Evolutionary conservation across 2,329 filamentous ascomycete genomes (phyloP).

Genomic region (Diaporthe australafricana): DNA sequence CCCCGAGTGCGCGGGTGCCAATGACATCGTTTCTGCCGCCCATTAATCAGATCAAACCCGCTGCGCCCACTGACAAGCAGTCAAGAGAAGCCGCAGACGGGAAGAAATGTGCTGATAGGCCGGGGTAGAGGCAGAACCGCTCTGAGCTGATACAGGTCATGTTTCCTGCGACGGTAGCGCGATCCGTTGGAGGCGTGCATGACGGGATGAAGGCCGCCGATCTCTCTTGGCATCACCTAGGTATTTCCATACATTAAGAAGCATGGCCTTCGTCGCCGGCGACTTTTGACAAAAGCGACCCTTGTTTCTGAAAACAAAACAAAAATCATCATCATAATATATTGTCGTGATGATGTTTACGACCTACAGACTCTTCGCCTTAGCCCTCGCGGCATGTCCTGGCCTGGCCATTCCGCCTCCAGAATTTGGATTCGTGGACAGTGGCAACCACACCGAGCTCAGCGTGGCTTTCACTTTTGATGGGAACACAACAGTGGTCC

Average conservation of each 20-base stretch:
- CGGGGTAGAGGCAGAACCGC: not conserved
- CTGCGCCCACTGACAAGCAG: not conserved
- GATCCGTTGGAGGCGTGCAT: slow-evolving; percentile 7
- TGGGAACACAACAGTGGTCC: slow-evolving; percentile 22
- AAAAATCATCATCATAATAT: not conserved
- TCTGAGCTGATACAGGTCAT: slow-evolving; percentile 22
- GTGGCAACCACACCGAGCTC: slow-evolving; percentile 26
- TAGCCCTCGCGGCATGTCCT: slow-evolving; percentile 24
- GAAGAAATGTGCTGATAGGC: slow-evolving; percentile 1
- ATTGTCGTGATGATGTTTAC: not conserved
- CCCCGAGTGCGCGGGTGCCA: not conserved
- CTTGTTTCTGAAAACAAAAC: not conserved
- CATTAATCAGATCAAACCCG: slow-evolving; percentile 17
- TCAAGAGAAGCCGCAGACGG: not conserved
- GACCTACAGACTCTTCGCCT: slow-evolving; percentile 1
- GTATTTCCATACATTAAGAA: not conserved
- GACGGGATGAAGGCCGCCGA: slow-evolving; percentile 23
- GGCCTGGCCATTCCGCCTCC: slow-evolving; percentile 30
- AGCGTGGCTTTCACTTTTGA: slow-evolving; percentile 30
- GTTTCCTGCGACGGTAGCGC: slow-evolving; percentile 25
- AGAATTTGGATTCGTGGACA: slow-evolving; percentile 26
- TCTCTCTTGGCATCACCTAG: not conserved
- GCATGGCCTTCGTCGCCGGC: no score
- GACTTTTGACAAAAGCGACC: fast-evolving
- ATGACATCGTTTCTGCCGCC: slow-evolving; percentile 7